Percentiles rank a stretch among this genome's conserved stretches.
These are phyloP conservation scores for Trametes sanguinea DNA, from an alignment of 768 basidiomycete species.

Conservation along the genomic window DNA sequence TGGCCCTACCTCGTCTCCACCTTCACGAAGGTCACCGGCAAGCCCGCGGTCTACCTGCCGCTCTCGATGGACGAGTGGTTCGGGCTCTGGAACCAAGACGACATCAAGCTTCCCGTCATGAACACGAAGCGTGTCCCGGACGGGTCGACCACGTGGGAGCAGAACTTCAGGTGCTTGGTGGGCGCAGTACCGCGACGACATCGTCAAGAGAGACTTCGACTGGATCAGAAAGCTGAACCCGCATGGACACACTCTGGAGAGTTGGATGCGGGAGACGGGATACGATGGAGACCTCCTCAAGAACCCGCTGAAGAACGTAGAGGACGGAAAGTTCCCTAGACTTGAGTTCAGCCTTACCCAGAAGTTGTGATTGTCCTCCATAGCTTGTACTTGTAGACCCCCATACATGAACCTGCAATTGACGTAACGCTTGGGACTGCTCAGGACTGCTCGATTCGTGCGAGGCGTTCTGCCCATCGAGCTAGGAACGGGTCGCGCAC, in stretches of 20 bases:
- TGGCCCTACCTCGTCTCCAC: slow-evolving; percentile 32
- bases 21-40: slow-evolving; percentile 34
- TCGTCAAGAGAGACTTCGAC: slow-evolving; percentile 44
- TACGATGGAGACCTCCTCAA: slow-evolving; percentile 26
- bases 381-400: not conserved
- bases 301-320: not conserved
- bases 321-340: not conserved
- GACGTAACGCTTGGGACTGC: no score
- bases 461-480: no score
- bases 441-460: no score
- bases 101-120: slow-evolving; percentile 29
- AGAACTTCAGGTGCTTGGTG: slow-evolving; percentile 49
- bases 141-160: slow-evolving; percentile 28
- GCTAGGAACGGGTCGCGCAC: no score
- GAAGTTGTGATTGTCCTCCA: not conserved
- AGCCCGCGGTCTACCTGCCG: slow-evolving; percentile 26
- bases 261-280: slow-evolving; percentile 41
- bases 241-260: slow-evolving; percentile 37
- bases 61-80: slow-evolving; percentile 25
- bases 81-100: slow-evolving; percentile 3
- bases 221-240: slow-evolving; percentile 46
- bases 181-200: slow-evolving; percentile 43
- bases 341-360: not conserved
- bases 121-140: slow-evolving; percentile 18
- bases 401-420: no score